Conservation (phyloP, 2,329 filamentous ascomycete species). For the Claviceps pazoutovae region DNA sequence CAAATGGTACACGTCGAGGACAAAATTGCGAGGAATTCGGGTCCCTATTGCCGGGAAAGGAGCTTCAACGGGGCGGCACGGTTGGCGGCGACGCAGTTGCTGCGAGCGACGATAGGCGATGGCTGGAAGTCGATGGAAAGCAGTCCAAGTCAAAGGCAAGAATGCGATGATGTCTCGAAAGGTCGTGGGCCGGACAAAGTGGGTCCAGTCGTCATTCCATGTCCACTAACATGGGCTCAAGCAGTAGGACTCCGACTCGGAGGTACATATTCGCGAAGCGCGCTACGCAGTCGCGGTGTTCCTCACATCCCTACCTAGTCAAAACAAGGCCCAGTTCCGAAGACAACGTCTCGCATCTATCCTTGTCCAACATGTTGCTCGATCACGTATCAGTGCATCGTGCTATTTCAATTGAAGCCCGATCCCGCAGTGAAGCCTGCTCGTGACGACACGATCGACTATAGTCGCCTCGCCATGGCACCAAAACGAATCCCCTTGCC, state of each 20-base stretch:
- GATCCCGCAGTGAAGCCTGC: too few species aligned
- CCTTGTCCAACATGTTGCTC: too few species aligned
- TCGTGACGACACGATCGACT: too few species aligned
- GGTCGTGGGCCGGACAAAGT: neutral
- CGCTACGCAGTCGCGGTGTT: too few species aligned
- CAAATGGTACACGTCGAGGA: neutral
- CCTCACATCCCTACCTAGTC: too few species aligned
- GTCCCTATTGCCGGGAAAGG: too few species aligned
- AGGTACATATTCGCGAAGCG: neutral
- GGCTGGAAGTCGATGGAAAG: neutral
- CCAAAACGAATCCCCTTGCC: too few species aligned
- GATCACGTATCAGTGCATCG: too few species aligned
- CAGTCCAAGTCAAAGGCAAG: neutral
- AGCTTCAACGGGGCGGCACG: neutral
- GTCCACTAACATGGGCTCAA: neutral
- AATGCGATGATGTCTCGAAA: neutral
- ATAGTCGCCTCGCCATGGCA: too few species aligned
- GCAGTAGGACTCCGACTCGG: neutral
- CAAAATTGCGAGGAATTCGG: neutral
- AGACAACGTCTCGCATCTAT: too few species aligned
- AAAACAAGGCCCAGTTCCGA: too few species aligned
- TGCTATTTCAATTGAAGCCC: too few species aligned
- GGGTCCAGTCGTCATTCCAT: neutral
- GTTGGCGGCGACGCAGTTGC: neutral
- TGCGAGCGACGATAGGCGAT: neutral